These are phyloP conservation scores for Pythium scleroteichum DNA, from an alignment of 352 stramenopile genomes.

Conservation along the genomic window DNA sequence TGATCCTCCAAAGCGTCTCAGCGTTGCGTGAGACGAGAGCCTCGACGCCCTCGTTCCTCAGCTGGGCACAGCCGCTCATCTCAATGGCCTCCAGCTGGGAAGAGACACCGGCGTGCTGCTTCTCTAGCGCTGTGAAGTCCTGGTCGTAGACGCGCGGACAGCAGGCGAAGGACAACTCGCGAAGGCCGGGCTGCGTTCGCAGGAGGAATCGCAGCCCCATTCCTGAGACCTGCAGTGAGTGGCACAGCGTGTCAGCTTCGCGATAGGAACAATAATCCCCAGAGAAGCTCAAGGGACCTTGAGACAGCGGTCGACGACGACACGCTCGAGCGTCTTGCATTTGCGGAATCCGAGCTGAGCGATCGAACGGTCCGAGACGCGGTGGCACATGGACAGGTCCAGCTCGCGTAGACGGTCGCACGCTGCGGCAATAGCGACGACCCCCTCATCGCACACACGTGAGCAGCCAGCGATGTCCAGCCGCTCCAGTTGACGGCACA, in stretches of 20 bases:
- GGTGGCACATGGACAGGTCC: constrained; percentile 81
- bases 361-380: constrained; percentile 69
- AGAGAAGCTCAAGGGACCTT: constrained; percentile 34
- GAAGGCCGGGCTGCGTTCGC: constrained; percentile 47
- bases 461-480: constrained; percentile 79
- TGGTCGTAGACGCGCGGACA: constrained; percentile 57
- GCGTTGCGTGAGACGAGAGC: constrained; percentile 54
- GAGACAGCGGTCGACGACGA: constrained; percentile 65
- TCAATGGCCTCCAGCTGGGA: constrained; percentile 25
- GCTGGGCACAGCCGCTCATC: constrained; percentile 51
- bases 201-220: constrained; percentile 58
- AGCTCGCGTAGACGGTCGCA: constrained; percentile 51
- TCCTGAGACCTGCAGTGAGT: constrained; percentile 65
- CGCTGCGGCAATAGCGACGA: constrained; percentile 64
- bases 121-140: constrained; percentile 35
- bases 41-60: constrained; percentile 50
- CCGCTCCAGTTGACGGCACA: constrained; percentile 39
- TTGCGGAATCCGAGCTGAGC: constrained; percentile 48
- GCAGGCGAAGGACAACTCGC: constrained; percentile 55
- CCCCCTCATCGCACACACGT: constrained; percentile 72
- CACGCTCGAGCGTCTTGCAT: constrained; percentile 33
- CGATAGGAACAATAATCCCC: neutral
- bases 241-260: neutral
- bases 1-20: constrained; percentile 47
- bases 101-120: neutral